Evolutionary conservation across 768 basidiomycete species (phyloP).

Genomic region (Sporobolomyces pararoseus): DNA sequence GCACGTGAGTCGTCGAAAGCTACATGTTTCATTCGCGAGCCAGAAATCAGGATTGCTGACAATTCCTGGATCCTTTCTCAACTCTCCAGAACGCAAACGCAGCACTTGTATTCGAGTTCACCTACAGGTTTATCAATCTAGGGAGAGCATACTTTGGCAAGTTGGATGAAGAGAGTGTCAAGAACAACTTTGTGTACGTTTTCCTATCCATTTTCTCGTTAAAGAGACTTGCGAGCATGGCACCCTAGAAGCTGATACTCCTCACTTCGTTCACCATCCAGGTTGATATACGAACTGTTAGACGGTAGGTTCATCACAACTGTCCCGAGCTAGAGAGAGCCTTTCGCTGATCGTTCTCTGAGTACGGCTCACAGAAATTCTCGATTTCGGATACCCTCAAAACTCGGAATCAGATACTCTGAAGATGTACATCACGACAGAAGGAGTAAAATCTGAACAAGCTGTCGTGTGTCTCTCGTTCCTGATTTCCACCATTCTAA

Average conservation of each 20-base stretch:
- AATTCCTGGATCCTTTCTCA: too few relatives aligned
- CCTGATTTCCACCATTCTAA: neutral
- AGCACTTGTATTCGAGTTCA: slow-evolving; percentile 94
- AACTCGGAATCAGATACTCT: slow-evolving; percentile 97
- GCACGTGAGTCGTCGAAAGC: slow-evolving; percentile 24
- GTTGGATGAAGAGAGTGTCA: slow-evolving; percentile 93
- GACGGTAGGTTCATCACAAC: slow-evolving; percentile 78
- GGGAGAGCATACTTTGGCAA: slow-evolving; percentile 96
- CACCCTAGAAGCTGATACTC: neutral
- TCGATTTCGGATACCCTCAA: slow-evolving; percentile 98
- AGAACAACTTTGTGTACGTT: slow-evolving; percentile 85
- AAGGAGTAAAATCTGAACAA: slow-evolving; percentile 82
- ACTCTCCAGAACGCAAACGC: slow-evolving; percentile 87
- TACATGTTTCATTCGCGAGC: too few relatives aligned
- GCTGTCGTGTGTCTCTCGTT: slow-evolving; percentile 61
- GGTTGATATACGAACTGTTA: slow-evolving; percentile 89
- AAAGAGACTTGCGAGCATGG: neutral
- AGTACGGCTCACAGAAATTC: slow-evolving; percentile 64
- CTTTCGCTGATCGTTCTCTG: neutral
- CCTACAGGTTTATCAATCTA: slow-evolving; percentile 92
- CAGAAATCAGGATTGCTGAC: neutral
- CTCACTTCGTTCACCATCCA: neutral
- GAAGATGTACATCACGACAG: slow-evolving; percentile 96
- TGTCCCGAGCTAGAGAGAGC: too few relatives aligned
- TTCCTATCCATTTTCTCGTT: neutral